Percentiles rank a stretch among this genome's conserved stretches.
phyloP scores from a whole-genome alignment of 257 asterid genomes.

The Nicotiana benthamiana region DNA sequence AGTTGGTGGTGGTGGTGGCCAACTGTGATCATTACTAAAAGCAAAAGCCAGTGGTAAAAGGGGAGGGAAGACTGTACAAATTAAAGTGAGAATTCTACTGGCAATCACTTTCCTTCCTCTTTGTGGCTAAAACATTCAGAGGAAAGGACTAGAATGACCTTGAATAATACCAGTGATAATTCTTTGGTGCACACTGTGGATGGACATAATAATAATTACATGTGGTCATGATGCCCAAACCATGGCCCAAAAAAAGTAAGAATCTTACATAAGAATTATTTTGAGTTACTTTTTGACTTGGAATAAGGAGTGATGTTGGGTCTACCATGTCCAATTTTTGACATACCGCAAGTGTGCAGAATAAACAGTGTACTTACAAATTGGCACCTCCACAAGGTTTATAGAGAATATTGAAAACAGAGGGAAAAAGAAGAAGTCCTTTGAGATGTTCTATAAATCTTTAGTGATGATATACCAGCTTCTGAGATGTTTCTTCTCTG shows the following conservation, averaged over 20 bases:
- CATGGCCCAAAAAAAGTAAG: background rate
- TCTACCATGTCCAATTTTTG: background rate
- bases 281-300: background rate
- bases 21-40: slow-evolving; percentile 48
- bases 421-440: background rate
- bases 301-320: background rate
- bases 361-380: slow-evolving; percentile 44
- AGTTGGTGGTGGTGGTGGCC: slow-evolving; percentile 36
- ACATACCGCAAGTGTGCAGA: background rate
- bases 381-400: slow-evolving; percentile 61
- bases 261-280: background rate
- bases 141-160: slow-evolving; percentile 2
- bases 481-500: background rate
- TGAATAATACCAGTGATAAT: background rate
- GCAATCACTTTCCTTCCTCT: slow-evolving; percentile 24
- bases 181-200: background rate
- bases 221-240: background rate
- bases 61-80: slow-evolving; percentile 76
- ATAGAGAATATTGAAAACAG: slow-evolving; percentile 25
- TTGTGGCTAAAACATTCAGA: background rate
- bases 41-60: slow-evolving; percentile 37
- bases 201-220: background rate
- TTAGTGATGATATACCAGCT: background rate
- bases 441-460: background rate
- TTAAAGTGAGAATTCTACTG: slow-evolving; percentile 44